Evolutionary conservation across 164 flowering plant species (phyloP), one percentile per base, ranked within the genome.

Genomic region (Tinospora cordifolia): DNA sequence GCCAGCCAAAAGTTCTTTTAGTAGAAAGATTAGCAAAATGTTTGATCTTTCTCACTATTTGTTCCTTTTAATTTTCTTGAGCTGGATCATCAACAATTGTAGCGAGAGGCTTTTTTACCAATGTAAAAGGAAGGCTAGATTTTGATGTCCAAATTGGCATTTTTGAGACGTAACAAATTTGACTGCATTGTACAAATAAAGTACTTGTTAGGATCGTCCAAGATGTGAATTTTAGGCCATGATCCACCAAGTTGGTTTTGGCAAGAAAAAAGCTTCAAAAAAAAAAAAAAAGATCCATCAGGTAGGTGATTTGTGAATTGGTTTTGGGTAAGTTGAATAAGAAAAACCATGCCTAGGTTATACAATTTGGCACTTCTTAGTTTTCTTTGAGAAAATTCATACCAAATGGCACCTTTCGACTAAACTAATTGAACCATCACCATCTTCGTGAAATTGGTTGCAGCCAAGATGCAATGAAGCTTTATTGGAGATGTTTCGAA

Each of bases 381-480:
- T 19, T 54, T 54, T 54, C n/a, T 24, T 21, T 24, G 47, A 44
- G 21, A 9, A 54, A 54, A n/a, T 54, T 54, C 58, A 66, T 15
- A n/a, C 13, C 7, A 39, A 24, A 13, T 71, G 30, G 19, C n/a
- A 13, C 38, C 14, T 68, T 57, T 3, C 49, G 72, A 54, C 60
- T 2, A 14, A 25, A 39, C 44, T 54, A 22, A 46, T 71, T 38
- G 59, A 60, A 46, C 22, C 26, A 26, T 39, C 30, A 21, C 15
- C 24, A 10, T 44, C n/a, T 63, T 67, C 26, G 65, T 24, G 34
- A 62, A 75, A 25, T 70, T 78, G 74, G 72, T 0, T 75, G 75
- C 87, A 87, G 91, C 88, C 91, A 38, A 78, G 72, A 66, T 84
- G 80, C 73, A 87, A 87, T 67, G 86, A 86, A 39, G 82, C 88